These are phyloP conservation scores for Solanum chmielewskii DNA, from an alignment of 257 asterid genomes.

Conservation along the genomic window DNA sequence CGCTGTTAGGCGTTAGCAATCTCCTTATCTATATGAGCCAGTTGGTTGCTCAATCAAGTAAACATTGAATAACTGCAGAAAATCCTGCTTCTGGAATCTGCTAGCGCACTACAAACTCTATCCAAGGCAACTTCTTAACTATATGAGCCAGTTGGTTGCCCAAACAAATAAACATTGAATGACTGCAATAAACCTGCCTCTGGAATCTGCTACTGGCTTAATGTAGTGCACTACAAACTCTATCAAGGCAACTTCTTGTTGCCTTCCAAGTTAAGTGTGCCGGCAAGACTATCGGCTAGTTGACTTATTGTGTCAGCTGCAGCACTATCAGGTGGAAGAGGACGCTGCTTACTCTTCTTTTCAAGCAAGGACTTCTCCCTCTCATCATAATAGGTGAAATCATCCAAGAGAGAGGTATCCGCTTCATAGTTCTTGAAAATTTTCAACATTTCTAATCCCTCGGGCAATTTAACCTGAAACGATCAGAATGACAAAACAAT, in stretches of 20 bases:
- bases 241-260: conserved; percentile 35
- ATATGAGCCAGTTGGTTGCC: conserved; percentile 4
- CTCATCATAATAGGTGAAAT: conserved; percentile 81
- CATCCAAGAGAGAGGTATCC: conserved; percentile 85
- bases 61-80: conserved; percentile 15
- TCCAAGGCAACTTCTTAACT: conserved; percentile 29
- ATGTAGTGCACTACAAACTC: conserved; percentile 23
- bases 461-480: conserved; percentile 79
- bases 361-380: conserved; percentile 66
- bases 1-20: conserved; percentile 20
- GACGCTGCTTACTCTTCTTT: conserved; percentile 74
- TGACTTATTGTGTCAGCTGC: conserved; percentile 60
- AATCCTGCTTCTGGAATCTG: conserved; percentile 10
- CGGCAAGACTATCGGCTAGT: conserved; percentile 60
- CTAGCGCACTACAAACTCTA: conserved; percentile 27
- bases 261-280: conserved; percentile 54
- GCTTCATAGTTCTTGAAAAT: conserved; percentile 78
- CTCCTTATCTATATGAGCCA: conserved; percentile 12
- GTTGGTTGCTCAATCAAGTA: conserved; percentile 7
- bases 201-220: conserved; percentile 13
- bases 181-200: conserved; percentile 10
- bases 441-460: conserved; percentile 82
- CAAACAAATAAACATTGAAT: conserved; percentile 10
- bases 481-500: background rate
- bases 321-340: conserved; percentile 31